phyloP scores from a whole-genome alignment of 2,329 filamentous ascomycete species.

The Fonsecaea pugnacius region DNA sequence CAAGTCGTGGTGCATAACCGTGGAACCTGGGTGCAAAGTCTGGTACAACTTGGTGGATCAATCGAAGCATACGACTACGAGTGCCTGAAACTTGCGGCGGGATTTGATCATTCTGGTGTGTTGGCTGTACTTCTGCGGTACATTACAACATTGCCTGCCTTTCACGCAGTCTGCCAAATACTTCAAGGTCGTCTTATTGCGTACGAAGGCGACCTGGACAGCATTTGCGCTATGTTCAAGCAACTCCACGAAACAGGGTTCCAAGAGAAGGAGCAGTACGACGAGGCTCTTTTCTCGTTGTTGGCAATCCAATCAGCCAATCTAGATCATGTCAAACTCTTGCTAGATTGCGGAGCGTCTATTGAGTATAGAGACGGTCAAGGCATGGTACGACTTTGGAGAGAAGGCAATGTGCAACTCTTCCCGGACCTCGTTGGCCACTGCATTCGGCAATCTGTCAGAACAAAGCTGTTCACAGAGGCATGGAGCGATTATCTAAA shows the following conservation, averaged over 20 bases:
- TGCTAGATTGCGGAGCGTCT: constrained; percentile 13
- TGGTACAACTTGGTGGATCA: constrained; percentile 11
- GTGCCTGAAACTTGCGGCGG: constrained; percentile 8
- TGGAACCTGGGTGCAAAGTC: constrained; percentile 1
- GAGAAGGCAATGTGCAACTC: constrained; percentile 12
- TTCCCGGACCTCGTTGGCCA: constrained; percentile 8
- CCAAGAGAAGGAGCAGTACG: neutral
- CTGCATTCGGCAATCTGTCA: neutral
- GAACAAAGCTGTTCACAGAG: constrained; percentile 7
- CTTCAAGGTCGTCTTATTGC: constrained; percentile 3
- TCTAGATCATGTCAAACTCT: neutral
- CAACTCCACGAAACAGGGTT: neutral
- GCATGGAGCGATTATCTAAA: constrained; percentile 11
- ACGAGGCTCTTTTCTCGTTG: constrained; percentile 12
- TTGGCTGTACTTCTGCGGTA: neutral
- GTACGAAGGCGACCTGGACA: neutral
- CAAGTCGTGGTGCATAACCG: constrained; percentile 8
- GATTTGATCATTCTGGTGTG: constrained; percentile 6
- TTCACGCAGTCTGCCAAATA: constrained; percentile 2
- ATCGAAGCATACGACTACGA: constrained; percentile 17
- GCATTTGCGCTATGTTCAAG: constrained; percentile 11
- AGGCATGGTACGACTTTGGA: constrained; percentile 15
- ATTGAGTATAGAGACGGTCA: constrained; percentile 10
- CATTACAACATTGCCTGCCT: neutral
- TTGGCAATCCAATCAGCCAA: neutral